phyloP scores from a whole-genome alignment of 176 grass and related monocot species.

The Zoysia pacifica region DNA sequence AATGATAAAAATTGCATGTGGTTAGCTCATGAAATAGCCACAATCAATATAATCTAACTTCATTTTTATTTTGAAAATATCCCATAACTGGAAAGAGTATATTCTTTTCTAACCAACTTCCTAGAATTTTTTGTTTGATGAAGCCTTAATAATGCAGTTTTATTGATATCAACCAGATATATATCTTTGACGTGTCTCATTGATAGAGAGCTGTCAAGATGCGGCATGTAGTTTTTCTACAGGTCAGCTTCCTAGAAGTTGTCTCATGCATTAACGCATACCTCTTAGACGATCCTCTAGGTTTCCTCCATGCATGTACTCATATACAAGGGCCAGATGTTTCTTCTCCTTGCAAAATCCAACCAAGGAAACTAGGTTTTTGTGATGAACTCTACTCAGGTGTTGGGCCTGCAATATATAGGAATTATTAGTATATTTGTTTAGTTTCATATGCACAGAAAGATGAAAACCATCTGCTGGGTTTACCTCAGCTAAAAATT shows the following conservation, averaged over 20 bases:
- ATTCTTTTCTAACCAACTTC: no score
- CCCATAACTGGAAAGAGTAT: no score
- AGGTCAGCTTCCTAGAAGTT: no score
- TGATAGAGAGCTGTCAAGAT: no score
- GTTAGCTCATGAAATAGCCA: neutral
- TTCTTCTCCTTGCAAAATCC: slow-evolving; percentile 74
- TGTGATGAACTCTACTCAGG: slow-evolving; percentile 72
- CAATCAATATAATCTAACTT: no score
- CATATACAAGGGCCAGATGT: slow-evolving; percentile 58
- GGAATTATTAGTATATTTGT: neutral
- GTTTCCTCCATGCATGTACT: slow-evolving; percentile 55
- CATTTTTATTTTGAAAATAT: no score
- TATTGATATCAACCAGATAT: no score
- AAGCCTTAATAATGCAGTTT: neutral
- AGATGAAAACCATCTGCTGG: slow-evolving; percentile 9
- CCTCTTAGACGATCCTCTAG: slow-evolving; percentile 39
- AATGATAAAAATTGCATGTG: neutral
- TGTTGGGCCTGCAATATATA: slow-evolving; percentile 54
- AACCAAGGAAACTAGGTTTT: slow-evolving; percentile 64
- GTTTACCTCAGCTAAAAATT: slow-evolving; percentile 69
- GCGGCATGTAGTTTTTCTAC: no score
- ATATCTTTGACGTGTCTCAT: no score
- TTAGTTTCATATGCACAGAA: neutral
- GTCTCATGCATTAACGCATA: neutral
- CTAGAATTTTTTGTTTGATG: neutral